Evolutionary conservation across 768 basidiomycete genomes (phyloP).

Genomic region (Pleurotus ostreatus): DNA sequence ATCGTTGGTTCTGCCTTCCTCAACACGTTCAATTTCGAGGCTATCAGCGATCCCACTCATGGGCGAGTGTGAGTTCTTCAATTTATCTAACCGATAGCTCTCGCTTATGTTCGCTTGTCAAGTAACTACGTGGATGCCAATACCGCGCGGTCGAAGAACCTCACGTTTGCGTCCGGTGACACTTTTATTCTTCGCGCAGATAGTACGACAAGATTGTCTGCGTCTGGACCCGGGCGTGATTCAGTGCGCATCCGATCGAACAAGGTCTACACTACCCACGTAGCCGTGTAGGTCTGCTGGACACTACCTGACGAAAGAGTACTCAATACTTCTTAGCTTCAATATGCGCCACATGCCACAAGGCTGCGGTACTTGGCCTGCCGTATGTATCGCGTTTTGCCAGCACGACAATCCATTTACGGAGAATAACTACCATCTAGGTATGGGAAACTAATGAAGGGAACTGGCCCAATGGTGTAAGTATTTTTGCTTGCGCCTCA

Average conservation of each 20-base stretch:
- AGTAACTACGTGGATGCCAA: slow-evolving; percentile 43
- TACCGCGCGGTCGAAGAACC: slow-evolving; percentile 48
- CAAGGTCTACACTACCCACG: slow-evolving; percentile 47
- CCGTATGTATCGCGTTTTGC: slow-evolving; percentile 19
- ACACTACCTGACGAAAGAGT: neutral
- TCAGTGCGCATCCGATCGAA: slow-evolving; percentile 54
- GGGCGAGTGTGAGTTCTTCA: slow-evolving; percentile 41
- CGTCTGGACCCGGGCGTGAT: slow-evolving; percentile 52
- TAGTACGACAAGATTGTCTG: slow-evolving; percentile 37
- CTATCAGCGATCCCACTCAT: slow-evolving; percentile 51
- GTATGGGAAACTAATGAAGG: slow-evolving; percentile 11
- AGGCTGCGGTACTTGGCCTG: slow-evolving; percentile 57
- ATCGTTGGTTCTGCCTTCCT: slow-evolving; percentile 43
- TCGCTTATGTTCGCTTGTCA: neutral
- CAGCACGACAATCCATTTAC: neutral
- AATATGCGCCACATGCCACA: slow-evolving; percentile 59
- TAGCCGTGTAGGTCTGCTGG: slow-evolving; percentile 42
- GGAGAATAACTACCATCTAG: neutral
- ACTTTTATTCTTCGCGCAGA: slow-evolving; percentile 57
- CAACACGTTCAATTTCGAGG: slow-evolving; percentile 44
- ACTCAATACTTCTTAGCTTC: slow-evolving; percentile 25
- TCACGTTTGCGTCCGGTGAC: slow-evolving; percentile 52
- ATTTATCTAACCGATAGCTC: neutral
- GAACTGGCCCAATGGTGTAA: slow-evolving; percentile 15
- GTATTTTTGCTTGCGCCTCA: slow-evolving; percentile 12